phyloP scores from a whole-genome alignment of 1,139 yeast species.

The Yamadazyma spencermartinsiae region DNA sequence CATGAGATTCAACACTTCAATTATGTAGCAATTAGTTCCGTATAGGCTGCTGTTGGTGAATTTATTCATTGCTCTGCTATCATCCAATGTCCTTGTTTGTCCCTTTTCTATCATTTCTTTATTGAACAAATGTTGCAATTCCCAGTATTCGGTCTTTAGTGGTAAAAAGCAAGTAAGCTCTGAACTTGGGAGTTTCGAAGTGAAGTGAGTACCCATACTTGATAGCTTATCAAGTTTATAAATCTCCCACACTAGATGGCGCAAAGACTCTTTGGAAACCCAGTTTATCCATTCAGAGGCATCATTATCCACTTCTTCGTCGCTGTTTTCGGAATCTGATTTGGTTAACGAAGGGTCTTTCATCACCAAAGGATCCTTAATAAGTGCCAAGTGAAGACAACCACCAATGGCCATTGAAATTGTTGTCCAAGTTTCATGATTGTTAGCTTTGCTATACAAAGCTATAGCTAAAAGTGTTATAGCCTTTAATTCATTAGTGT shows the following conservation, averaged over 20 bases:
- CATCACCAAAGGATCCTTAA: conserved; percentile 9
- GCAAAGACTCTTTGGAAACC: conserved; percentile 22
- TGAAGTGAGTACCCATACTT: conserved; percentile 16
- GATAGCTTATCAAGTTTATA: conserved; percentile 22
- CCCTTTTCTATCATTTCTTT: conserved; percentile 10
- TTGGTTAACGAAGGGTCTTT: conserved; percentile 1
- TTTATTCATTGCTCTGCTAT: conserved; percentile 3
- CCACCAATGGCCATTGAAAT: conserved; percentile 19
- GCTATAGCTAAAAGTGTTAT: conserved; percentile 26
- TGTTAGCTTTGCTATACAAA: conserved; percentile 24
- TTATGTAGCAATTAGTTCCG: conserved; percentile 14
- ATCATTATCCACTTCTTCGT: conserved; percentile 6
- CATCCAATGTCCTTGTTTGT: conserved; percentile 11
- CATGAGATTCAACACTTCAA: conserved; percentile 18
- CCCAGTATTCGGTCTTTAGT: conserved; percentile 13
- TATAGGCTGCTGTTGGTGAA: conserved; percentile 9
- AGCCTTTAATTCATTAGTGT: conserved; percentile 23
- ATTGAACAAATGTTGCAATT: conserved; percentile 9
- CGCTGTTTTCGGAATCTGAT: conserved; percentile 1
- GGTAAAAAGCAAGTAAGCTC: conserved; percentile 14
- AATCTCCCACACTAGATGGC: conserved; percentile 29
- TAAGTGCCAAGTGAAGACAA: conserved; percentile 16
- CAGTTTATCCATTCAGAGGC: conserved; percentile 19
- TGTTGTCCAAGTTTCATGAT: conserved; percentile 29
- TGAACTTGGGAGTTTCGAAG: conserved; percentile 11